Evolutionary conservation across 805 yeast species (phyloP).

Genomic region (Barnettozyma wickerhamii): DNA sequence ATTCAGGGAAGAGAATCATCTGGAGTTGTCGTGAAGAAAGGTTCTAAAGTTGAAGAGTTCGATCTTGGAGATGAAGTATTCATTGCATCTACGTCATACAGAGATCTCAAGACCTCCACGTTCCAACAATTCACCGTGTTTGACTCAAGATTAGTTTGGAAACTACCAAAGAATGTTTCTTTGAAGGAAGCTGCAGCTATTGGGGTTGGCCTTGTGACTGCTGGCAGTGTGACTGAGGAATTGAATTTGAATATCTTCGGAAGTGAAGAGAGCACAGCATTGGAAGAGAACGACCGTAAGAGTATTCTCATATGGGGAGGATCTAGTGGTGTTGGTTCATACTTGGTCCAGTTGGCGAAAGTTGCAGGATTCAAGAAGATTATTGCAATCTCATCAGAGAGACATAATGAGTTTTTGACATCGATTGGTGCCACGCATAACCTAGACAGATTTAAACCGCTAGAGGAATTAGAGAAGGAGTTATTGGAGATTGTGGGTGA

Average conservation of each 20-base stretch:
- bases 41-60: slow-evolving; percentile 30
- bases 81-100: slow-evolving; percentile 42
- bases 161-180: slow-evolving; percentile 31
- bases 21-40: slow-evolving; percentile 35
- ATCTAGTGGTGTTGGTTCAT: slow-evolving; percentile 42
- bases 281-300: slow-evolving; percentile 10
- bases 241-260: slow-evolving; percentile 18
- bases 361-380: slow-evolving; percentile 34
- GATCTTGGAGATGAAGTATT: slow-evolving; percentile 36
- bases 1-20: slow-evolving; percentile 45
- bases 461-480: slow-evolving; percentile 21
- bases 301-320: slow-evolving; percentile 44
- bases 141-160: slow-evolving; percentile 43
- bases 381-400: slow-evolving; percentile 40
- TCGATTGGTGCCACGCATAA: slow-evolving; percentile 40
- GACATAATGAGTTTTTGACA: slow-evolving; percentile 32
- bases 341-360: slow-evolving; percentile 38
- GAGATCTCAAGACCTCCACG: slow-evolving; percentile 43
- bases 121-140: slow-evolving; percentile 43
- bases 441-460: slow-evolving; percentile 31
- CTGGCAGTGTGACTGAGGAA: slow-evolving; percentile 32
- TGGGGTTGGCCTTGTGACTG: slow-evolving; percentile 46
- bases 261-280: slow-evolving; percentile 7
- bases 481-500: slow-evolving; percentile 23
- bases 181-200: slow-evolving; percentile 40